Percentiles rank a stretch among this genome's conserved stretches.
These are phyloP conservation scores for Metschnikowia henanensis DNA, from an alignment of 805 yeast species.

Conservation along the genomic window DNA sequence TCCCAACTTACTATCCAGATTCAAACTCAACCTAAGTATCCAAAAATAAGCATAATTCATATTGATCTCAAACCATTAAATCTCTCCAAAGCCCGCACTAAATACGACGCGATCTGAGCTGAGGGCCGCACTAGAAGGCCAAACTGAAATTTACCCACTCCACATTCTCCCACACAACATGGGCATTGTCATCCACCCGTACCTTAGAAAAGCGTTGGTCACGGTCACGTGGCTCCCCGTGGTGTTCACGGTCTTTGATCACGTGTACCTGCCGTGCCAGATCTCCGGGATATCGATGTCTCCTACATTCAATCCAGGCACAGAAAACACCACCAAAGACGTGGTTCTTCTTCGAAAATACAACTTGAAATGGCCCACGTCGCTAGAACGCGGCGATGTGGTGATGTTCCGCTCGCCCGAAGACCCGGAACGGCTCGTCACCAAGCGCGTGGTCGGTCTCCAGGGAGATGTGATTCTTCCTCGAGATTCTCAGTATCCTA, in stretches of 20 bases:
- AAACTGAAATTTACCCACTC: not conserved
- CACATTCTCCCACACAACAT: not conserved
- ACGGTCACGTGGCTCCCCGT: constrained; percentile 77
- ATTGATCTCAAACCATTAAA: too few relatives aligned
- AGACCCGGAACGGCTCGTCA: constrained; percentile 73
- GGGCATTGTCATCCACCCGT: constrained; percentile 7
- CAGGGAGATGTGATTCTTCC: constrained; percentile 71
- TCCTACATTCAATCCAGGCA: constrained; percentile 81
- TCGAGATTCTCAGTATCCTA: constrained; percentile 62
- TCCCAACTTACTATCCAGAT: too few relatives aligned
- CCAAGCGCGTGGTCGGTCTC: constrained; percentile 76
- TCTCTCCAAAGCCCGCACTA: too few relatives aligned
- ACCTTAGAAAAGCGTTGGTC: constrained; percentile 26
- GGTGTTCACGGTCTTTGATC: constrained; percentile 62
- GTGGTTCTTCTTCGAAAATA: constrained; percentile 71
- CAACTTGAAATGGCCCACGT: constrained; percentile 47
- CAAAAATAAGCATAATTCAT: too few relatives aligned
- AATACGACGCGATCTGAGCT: too few relatives aligned
- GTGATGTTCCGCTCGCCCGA: constrained; percentile 75
- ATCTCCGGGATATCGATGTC: constrained; percentile 85
- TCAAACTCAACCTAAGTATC: too few relatives aligned
- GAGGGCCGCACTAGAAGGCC: too few relatives aligned
- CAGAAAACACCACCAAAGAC: constrained; percentile 46
- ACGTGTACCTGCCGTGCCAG: constrained; percentile 69
- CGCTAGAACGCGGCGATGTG: constrained; percentile 64